A percentile compares a stretch with the other conserved stretches of the same genome.
These are phyloP conservation scores for Cryptosporidium canis DNA, from an alignment of 169 alveolate species.

Conservation along the genomic window DNA sequence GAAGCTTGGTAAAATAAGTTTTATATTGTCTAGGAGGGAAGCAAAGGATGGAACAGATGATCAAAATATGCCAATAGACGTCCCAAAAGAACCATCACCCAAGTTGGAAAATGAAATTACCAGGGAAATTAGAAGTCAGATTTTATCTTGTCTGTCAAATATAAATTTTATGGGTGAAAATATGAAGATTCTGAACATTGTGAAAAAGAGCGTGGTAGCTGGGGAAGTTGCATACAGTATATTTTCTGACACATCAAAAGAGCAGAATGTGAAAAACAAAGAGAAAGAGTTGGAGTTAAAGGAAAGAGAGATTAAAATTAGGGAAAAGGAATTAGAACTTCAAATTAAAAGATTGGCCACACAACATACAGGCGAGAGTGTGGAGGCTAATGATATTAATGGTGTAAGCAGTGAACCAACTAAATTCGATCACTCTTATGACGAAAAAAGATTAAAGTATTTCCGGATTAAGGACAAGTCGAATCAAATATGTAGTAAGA, in stretches of 20 bases:
- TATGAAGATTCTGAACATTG: background rate
- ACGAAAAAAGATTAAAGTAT: constrained; percentile 4
- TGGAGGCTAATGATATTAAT: background rate
- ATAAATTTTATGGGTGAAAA: background rate
- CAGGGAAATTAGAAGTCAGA: background rate
- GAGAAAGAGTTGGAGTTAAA: constrained; percentile 39
- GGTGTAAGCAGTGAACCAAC: background rate
- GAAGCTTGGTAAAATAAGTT: constrained; percentile 17
- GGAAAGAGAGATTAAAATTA: constrained; percentile 35
- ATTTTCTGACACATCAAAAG: background rate
- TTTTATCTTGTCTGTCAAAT: background rate
- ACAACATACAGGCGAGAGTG: background rate
- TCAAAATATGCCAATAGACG: background rate
- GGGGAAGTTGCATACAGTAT: constrained; percentile 32
- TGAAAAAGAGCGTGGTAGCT: constrained; percentile 21
- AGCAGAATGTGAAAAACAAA: background rate
- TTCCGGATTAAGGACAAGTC: constrained; percentile 4
- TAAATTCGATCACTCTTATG: background rate
- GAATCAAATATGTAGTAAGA: background rate
- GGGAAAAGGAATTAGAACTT: constrained; percentile 37
- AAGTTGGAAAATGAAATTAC: background rate
- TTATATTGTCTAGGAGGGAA: constrained; percentile 11
- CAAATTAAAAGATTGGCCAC: constrained; percentile 1
- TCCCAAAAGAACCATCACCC: background rate
- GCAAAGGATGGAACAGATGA: background rate